These are phyloP conservation scores for Plasmodium sp. DNA, from an alignment of 169 alveolate genomes.

Conservation along the genomic window DNA sequence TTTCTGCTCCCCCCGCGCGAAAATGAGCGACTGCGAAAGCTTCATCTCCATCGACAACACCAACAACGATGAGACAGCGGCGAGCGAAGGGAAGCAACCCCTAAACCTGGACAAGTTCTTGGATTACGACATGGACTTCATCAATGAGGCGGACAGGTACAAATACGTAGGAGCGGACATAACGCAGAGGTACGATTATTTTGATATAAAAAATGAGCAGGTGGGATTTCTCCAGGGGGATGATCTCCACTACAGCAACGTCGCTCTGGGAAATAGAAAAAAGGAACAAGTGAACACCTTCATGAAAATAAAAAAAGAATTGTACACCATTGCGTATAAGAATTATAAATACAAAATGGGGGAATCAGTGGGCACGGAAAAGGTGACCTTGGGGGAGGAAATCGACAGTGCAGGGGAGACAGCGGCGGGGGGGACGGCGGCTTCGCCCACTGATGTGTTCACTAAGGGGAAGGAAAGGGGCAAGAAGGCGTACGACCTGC, in stretches of 20 bases:
- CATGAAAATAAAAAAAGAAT: constrained; percentile 23
- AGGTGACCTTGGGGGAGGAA: background rate
- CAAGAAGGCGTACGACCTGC: constrained; percentile 22
- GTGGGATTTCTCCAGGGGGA: background rate
- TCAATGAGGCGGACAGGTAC: constrained; percentile 12
- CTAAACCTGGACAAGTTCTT: constrained; percentile 32
- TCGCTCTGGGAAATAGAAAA: background rate
- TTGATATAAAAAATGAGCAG: background rate
- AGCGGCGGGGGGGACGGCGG: no score
- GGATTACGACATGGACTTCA: constrained; percentile 34
- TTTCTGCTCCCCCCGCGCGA: background rate
- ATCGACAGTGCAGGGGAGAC: background rate
- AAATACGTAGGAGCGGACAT: constrained; percentile 37
- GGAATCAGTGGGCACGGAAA: background rate
- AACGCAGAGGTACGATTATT: constrained; percentile 14
- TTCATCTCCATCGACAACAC: constrained; percentile 21
- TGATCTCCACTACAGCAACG: background rate
- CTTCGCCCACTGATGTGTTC: background rate
- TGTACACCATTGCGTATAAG: constrained; percentile 29
- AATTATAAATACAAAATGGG: background rate
- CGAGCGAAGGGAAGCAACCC: background rate
- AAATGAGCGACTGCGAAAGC: constrained; percentile 54
- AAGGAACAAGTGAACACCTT: constrained; percentile 22
- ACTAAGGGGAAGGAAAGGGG: background rate
- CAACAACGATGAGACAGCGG: background rate